A percentile compares a stretch with the other conserved stretches of the same genome.
Conservation (phyloP, 2,329 filamentous ascomycete genomes). For the Pseudophaeomoniella oleicola region DNA sequence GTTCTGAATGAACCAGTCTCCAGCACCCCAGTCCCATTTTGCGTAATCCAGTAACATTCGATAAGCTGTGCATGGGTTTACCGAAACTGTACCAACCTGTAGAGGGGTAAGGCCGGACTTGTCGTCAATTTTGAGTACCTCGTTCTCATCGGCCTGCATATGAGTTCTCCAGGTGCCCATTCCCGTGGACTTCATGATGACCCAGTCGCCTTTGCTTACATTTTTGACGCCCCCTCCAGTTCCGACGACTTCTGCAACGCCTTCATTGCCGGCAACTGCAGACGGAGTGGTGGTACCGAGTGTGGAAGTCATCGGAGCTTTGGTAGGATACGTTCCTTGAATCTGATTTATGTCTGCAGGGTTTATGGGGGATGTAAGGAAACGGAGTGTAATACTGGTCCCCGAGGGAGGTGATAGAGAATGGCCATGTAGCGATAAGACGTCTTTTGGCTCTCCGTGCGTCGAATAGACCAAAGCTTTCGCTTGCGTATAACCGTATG, state of each 20-base stretch:
- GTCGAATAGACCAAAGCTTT: constrained; percentile 33
- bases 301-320: constrained; percentile 59
- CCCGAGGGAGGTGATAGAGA: constrained; percentile 39
- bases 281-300: constrained; percentile 65
- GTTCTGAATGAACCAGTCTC: constrained; percentile 94
- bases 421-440: constrained; percentile 32
- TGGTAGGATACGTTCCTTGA: constrained; percentile 86
- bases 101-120: constrained; percentile 55
- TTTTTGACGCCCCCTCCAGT: constrained; percentile 47
- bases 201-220: constrained; percentile 74
- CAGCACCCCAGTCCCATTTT: constrained; percentile 42
- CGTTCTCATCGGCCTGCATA: constrained; percentile 47
- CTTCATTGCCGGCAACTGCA: constrained; percentile 79
- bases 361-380: constrained; percentile 86
- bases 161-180: constrained; percentile 96
- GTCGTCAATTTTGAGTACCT: constrained; percentile 56
- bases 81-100: constrained; percentile 74
- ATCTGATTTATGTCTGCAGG: constrained; percentile 97
- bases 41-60: constrained; percentile 76
- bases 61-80: constrained; percentile 92
- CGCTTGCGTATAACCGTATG: constrained; percentile 34
- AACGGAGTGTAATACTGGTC: constrained; percentile 59
- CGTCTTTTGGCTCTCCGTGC: constrained; percentile 34
- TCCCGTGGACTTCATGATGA: constrained; percentile 67
- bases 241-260: constrained; percentile 75